A percentile compares a stretch with the other conserved stretches of the same genome.
These are phyloP conservation scores for Lactuca saligna DNA, from an alignment of 129 eudicot genomes.

Conservation along the genomic window DNA sequence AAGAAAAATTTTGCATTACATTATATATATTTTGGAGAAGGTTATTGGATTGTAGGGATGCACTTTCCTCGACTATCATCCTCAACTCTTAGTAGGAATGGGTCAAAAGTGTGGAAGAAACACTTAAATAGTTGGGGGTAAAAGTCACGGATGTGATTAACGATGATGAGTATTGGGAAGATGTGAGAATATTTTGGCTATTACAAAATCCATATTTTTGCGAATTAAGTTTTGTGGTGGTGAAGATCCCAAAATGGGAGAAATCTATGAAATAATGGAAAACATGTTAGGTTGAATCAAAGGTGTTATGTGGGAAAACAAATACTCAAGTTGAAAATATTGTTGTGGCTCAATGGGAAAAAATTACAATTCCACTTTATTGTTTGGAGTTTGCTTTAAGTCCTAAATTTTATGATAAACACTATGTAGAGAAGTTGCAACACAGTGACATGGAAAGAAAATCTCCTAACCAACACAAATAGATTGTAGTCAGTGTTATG, in stretches of 20 bases:
- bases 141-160: not conserved
- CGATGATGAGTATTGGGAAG: slow-evolving; percentile 18
- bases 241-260: slow-evolving; percentile 4
- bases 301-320: not conserved
- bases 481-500: not conserved
- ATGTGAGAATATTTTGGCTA: slow-evolving; percentile 4
- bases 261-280: slow-evolving; percentile 19
- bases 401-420: slow-evolving; percentile 2
- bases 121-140: not conserved
- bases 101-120: slow-evolving; percentile 10
- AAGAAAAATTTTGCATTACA: not conserved
- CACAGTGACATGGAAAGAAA: not conserved
- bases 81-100: slow-evolving; percentile 2
- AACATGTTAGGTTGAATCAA: not conserved
- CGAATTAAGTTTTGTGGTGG: slow-evolving; percentile 23
- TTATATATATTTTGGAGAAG: slow-evolving; percentile 1
- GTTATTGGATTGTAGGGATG: slow-evolving; percentile 1
- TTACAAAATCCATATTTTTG: slow-evolving; percentile 13
- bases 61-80: slow-evolving; percentile 5
- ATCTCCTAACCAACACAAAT: not conserved
- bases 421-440: not conserved
- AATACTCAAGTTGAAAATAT: not conserved
- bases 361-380: slow-evolving; percentile 3
- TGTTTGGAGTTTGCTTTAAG: slow-evolving; percentile 9
- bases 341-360: not conserved